These are phyloP conservation scores for Sporobolus alterniflorus DNA, from an alignment of 202 grass and related monocot genomes.

Conservation along the genomic window DNA sequence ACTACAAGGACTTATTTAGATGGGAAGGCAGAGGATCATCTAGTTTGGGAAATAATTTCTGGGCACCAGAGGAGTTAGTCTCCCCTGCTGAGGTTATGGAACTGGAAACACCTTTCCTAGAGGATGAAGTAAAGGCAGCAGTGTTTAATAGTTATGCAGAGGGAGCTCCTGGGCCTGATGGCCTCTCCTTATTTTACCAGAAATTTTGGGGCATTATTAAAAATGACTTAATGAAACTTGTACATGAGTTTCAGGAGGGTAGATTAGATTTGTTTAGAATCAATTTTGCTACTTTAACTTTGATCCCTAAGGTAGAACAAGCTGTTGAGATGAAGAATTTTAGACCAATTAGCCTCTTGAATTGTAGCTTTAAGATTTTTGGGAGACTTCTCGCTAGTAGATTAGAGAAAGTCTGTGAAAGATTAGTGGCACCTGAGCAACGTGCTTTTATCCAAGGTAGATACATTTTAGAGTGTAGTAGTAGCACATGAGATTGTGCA, in stretches of 20 bases:
- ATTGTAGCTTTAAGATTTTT: background rate
- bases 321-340: background rate
- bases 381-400: background rate
- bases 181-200: background rate
- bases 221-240: fast-evolving
- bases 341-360: background rate
- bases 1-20: background rate
- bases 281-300: background rate
- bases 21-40: fast-evolving
- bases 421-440: background rate
- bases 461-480: background rate
- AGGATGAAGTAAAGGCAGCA: background rate
- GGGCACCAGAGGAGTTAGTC: background rate
- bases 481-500: background rate
- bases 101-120: background rate
- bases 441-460: background rate
- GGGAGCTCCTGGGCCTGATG: background rate
- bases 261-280: fast-evolving
- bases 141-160: too few species aligned
- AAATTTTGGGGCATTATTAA: too few species aligned
- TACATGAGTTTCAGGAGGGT: fast-evolving
- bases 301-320: background rate
- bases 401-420: fast-evolving
- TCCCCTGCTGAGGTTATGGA: too few species aligned
- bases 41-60: fast-evolving